These are phyloP conservation scores for Ophiocordyceps camponoti-rufipedis DNA, from an alignment of 2,329 filamentous ascomycete species.

Conservation along the genomic window DNA sequence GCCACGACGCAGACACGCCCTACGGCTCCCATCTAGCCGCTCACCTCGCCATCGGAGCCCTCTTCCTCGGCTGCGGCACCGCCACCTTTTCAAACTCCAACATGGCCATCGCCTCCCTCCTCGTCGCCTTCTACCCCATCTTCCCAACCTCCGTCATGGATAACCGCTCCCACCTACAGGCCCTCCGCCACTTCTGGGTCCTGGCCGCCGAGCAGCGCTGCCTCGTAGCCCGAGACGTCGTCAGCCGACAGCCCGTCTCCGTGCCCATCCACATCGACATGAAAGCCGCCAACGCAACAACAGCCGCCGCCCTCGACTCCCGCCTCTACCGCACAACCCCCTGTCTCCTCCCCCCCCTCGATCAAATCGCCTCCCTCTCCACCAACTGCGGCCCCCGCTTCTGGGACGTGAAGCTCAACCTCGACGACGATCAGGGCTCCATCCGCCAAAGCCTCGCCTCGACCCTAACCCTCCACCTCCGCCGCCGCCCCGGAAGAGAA, in stretches of 20 bases:
- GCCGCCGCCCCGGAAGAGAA: conserved; percentile 49
- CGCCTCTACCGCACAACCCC: conserved; percentile 30
- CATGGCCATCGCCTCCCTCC: conserved; percentile 65
- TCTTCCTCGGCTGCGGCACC: conserved; percentile 86
- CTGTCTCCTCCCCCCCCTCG: conserved; percentile 45
- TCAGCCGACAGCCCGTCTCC: conserved; percentile 62
- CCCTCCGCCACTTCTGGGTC: conserved; percentile 95
- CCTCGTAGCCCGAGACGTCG: conserved; percentile 70
- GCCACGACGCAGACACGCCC: conserved; percentile 64
- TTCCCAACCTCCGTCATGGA: conserved; percentile 83
- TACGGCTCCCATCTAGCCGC: conserved; percentile 90
- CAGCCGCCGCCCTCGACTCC: conserved; percentile 15
- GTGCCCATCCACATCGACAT: conserved; percentile 52
- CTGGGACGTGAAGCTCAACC: conserved; percentile 70
- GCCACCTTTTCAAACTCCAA: conserved; percentile 83
- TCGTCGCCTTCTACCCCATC: conserved; percentile 86
- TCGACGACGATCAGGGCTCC: conserved; percentile 42
- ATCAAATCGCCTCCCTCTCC: conserved; percentile 38
- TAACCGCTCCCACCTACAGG: conserved; percentile 86
- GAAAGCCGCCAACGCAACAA: conserved; percentile 12
- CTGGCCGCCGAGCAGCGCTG: conserved; percentile 80
- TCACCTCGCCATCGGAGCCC: conserved; percentile 75
- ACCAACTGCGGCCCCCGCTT: conserved; percentile 47
- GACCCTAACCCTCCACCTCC: conserved; percentile 58
- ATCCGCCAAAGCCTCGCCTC: conserved; percentile 24